These are phyloP conservation scores for Erysimum pusillum DNA, from an alignment of 441 rosid species.

Conservation along the genomic window DNA sequence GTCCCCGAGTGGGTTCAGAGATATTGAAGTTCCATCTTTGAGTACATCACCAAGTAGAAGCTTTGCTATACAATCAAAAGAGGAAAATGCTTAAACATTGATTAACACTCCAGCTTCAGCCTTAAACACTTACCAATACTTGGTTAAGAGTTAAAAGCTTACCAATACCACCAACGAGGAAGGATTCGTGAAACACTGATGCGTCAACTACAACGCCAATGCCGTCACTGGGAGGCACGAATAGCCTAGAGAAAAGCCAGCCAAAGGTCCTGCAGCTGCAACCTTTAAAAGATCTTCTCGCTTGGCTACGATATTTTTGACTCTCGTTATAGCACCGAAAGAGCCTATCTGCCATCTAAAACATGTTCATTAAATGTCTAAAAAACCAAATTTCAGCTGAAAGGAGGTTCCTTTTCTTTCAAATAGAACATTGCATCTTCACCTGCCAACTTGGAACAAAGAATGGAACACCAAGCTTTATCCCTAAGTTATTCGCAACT, in stretches of 20 bases:
- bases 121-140: not conserved
- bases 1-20: constrained; percentile 73
- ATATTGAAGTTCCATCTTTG: constrained; percentile 79
- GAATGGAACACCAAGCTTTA: constrained; percentile 89
- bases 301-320: constrained; percentile 73
- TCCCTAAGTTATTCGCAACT: constrained; percentile 68
- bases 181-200: constrained; percentile 85
- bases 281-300: constrained; percentile 92
- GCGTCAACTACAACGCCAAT: constrained; percentile 82
- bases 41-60: constrained; percentile 75
- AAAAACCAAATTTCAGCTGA: constrained; percentile 19
- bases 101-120: constrained; percentile 11
- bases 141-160: constrained; percentile 41
- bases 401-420: constrained; percentile 12
- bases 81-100: constrained; percentile 22
- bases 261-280: constrained; percentile 95
- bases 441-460: constrained; percentile 99
- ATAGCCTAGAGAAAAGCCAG: constrained; percentile 87
- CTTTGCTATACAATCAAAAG: constrained; percentile 59
- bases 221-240: constrained; percentile 88
- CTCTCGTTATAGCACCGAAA: constrained; percentile 95
- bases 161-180: constrained; percentile 83
- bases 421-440: constrained; percentile 45
- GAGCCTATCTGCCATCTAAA: constrained; percentile 96
- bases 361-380: constrained; percentile 45